Base-by-base conservation (phyloP, 1,139 yeast genomes). In the Debaryomyces coudertii region DNA sequence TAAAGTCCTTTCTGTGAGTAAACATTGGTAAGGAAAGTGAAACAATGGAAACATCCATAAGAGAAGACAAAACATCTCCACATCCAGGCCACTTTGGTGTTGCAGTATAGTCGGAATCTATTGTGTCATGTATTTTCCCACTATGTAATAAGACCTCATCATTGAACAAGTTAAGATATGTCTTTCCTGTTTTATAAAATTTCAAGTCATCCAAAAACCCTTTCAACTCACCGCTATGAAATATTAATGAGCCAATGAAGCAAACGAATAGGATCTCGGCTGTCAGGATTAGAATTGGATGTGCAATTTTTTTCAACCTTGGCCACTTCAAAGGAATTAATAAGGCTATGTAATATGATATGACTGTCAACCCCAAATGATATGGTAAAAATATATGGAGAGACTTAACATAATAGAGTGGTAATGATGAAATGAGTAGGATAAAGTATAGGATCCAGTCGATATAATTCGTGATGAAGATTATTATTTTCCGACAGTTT, bases 41-140 rank as follows among this genome's bases (percentile, higher is more conserved):
- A 1, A 87, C 90, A 64, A 87, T 87, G 2, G 90, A 80, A 4
- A 86, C 77, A 55, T 87, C 95, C 85, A 87, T 82, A 50, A 87
- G 62, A 0, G 90, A 79, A 7, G 84, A 66, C 34, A 87, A 72
- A 9, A 87, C 71, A 58, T 87, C 95, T 1, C 95, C 95, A 34
- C 93, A 88, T 0, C 95, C 95, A 0, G 95, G 95, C 79, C 83
- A 77, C 34, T 66, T 65, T 1, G 77, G 76, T 7, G 73, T 68
- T 2, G 66, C 60, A 0, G 78, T 71, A 16, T 54, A 60, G 46
- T 69, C 65, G 5, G 56, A 45, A 1, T 40, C 36, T 4, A 55
- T 49, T 4, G 44, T 36, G 2, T 40, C 29, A 18, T 43, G 42
- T 14, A 56, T 52, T 24, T 61, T 56, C 2, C 73, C 72, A 39